Conservation (phyloP, 495 filamentous ascomycete species). For the Aspergillus sclerotiicarbonarius region DNA sequence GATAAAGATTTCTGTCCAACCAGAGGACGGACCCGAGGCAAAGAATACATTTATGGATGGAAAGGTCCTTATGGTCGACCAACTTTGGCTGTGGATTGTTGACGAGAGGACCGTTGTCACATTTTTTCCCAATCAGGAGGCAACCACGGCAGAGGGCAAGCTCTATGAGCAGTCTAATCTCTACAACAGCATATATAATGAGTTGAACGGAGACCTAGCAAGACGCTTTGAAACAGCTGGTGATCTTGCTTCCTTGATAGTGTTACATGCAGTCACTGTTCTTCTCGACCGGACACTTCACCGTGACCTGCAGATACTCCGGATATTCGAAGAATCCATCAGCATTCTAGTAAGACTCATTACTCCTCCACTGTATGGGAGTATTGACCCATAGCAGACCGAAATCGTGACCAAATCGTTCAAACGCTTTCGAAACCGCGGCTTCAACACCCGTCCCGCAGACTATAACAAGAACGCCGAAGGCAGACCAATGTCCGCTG, state of each 20-base stretch:
- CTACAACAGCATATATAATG: slow-evolving; percentile 63
- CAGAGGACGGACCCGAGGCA: slow-evolving; percentile 16
- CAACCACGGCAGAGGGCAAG: slow-evolving; percentile 50
- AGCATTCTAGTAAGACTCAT: slow-evolving; percentile 51
- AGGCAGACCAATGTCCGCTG: slow-evolving; percentile 37
- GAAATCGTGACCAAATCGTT: slow-evolving; percentile 63
- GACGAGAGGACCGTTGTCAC: slow-evolving; percentile 58
- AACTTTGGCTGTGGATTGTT: slow-evolving; percentile 68
- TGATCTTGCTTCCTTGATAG: slow-evolving; percentile 61
- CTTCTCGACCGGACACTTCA: slow-evolving; percentile 58
- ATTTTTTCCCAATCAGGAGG: slow-evolving; percentile 53
- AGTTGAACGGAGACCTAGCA: slow-evolving; percentile 65
- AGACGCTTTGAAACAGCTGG: slow-evolving; percentile 60
- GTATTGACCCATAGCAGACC: slow-evolving; percentile 40
- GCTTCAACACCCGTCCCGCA: slow-evolving; percentile 42
- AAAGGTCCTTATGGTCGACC: slow-evolving; percentile 68
- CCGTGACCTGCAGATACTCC: slow-evolving; percentile 61
- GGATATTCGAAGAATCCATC: slow-evolving; percentile 67
- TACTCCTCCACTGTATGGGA: slow-evolving; percentile 4
- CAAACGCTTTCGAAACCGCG: slow-evolving; percentile 57
- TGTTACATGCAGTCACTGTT: slow-evolving; percentile 61
- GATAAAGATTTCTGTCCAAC: slow-evolving; percentile 15
- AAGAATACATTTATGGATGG: slow-evolving; percentile 47
- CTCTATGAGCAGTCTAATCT: slow-evolving; percentile 62
- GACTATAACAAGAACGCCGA: slow-evolving; percentile 50